These are phyloP conservation scores for Apophysomyces ossiformis DNA, from an alignment of 371 early-diverging fungal species.

Conservation along the genomic window DNA sequence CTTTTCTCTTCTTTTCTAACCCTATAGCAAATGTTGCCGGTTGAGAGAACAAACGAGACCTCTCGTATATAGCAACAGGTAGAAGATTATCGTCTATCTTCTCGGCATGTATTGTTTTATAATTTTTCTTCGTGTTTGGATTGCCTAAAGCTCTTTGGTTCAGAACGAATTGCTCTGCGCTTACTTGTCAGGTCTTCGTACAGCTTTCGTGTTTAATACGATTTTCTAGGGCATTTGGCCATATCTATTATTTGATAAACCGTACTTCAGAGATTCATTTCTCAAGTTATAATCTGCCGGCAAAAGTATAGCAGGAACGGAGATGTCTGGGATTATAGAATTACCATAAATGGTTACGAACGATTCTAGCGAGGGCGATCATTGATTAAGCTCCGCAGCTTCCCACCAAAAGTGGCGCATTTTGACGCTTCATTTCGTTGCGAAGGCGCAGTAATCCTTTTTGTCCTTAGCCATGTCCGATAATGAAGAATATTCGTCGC, in stretches of 20 bases:
- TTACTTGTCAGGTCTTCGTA: background rate
- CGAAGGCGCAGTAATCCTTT: too few relatives aligned
- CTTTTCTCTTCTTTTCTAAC: background rate
- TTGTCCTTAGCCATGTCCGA: slow-evolving; percentile 10
- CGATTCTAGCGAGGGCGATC: too few relatives aligned
- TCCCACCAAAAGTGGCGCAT: too few relatives aligned
- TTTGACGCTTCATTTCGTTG: too few relatives aligned
- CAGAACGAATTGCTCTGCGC: background rate
- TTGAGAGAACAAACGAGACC: background rate
- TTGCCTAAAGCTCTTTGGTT: background rate
- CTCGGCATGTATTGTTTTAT: background rate
- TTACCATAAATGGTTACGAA: too few relatives aligned
- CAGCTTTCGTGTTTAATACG: background rate
- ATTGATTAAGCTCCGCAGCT: too few relatives aligned
- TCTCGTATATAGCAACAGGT: background rate
- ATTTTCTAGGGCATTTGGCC: background rate
- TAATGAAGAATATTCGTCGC: slow-evolving; percentile 27
- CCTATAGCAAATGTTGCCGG: background rate
- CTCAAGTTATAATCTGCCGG: background rate
- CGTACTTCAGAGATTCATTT: background rate
- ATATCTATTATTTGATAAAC: background rate
- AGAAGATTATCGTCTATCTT: background rate
- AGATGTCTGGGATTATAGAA: too few relatives aligned
- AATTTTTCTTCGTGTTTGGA: background rate
- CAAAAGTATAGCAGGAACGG: too few relatives aligned